A percentile compares a stretch with the other conserved stretches of the same genome.
Evolutionary conservation across 2,329 filamentous ascomycete genomes (phyloP).

Genomic region (Epichloe amarillans): DNA sequence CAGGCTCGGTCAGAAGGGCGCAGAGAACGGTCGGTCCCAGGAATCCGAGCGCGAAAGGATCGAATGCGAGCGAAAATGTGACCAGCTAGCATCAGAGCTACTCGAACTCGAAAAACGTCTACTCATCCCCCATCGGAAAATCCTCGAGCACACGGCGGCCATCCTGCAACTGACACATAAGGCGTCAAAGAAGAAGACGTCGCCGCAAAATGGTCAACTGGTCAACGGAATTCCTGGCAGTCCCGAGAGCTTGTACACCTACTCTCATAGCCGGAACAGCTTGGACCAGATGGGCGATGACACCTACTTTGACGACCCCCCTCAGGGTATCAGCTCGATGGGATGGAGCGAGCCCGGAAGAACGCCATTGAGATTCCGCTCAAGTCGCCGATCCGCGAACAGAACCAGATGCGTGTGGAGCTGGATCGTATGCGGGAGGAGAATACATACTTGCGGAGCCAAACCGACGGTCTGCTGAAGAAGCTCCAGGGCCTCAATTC

Average conservation of each 20-base stretch:
- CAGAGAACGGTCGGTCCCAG: slow-evolving; percentile 36
- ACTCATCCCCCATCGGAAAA: slow-evolving; percentile 58
- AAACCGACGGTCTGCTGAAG: slow-evolving; percentile 23
- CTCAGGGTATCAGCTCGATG: slow-evolving; percentile 58
- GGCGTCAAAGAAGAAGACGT: slow-evolving; percentile 45
- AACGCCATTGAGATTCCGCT: slow-evolving; percentile 43
- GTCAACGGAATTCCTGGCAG: slow-evolving; percentile 55
- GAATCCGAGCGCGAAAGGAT: slow-evolving; percentile 63
- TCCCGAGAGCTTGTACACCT: slow-evolving; percentile 63
- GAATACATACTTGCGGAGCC: slow-evolving; percentile 24
- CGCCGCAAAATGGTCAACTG: slow-evolving; percentile 27
- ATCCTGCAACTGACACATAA: slow-evolving; percentile 85
- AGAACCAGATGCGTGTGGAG: slow-evolving; percentile 37
- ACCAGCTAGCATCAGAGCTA: slow-evolving; percentile 70
- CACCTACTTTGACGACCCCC: slow-evolving; percentile 61
- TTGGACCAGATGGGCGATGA: slow-evolving; percentile 40
- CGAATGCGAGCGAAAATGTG: slow-evolving; percentile 66
- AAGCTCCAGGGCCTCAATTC: slow-evolving; percentile 56
- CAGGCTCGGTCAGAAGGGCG: slow-evolving; percentile 39
- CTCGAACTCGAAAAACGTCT: slow-evolving; percentile 66
- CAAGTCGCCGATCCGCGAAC: slow-evolving; percentile 42
- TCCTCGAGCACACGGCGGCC: slow-evolving; percentile 84
- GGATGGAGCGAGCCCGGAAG: slow-evolving; percentile 35
- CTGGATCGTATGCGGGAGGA: slow-evolving; percentile 33
- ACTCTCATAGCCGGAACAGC: slow-evolving; percentile 47